Conservation (phyloP, 2,329 filamentous ascomycete genomes). For the Penicillium sp. region DNA sequence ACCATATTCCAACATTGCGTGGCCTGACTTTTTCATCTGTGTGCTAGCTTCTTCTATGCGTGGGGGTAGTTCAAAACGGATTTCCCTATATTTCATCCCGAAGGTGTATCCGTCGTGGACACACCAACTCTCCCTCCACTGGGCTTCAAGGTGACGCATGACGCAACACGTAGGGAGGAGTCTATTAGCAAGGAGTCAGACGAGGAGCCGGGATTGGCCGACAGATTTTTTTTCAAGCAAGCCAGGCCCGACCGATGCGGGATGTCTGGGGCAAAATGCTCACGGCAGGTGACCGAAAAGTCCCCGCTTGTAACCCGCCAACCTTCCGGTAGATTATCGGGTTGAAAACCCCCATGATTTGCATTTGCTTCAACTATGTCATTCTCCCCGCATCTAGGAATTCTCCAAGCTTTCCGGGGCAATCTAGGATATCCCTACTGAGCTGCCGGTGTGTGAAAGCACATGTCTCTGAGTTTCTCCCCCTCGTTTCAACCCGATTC, state of each 20-base stretch:
- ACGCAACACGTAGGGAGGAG: background rate
- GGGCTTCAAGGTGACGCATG: background rate
- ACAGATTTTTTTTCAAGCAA: slow-evolving; percentile 3
- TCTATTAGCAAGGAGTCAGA: slow-evolving; percentile 2
- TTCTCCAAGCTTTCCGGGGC: slow-evolving; percentile 6
- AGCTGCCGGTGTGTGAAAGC: background rate
- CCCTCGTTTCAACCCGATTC: slow-evolving; percentile 9
- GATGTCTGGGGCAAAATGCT: slow-evolving; percentile 5
- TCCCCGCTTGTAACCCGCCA: slow-evolving; percentile 8
- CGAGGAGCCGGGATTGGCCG: slow-evolving; percentile 4
- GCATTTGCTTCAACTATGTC: background rate
- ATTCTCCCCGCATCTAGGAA: slow-evolving; percentile 1
- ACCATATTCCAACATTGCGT: background rate
- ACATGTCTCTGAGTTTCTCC: background rate
- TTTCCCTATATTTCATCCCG: too few species aligned
- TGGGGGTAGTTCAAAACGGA: too few species aligned
- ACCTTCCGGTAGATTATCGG: background rate
- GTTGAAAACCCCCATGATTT: background rate
- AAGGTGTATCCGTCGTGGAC: too few species aligned
- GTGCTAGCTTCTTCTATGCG: too few species aligned
- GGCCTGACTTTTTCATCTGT: too few species aligned
- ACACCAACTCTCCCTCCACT: background rate
- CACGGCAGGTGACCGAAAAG: slow-evolving; percentile 9
- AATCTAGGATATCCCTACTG: background rate
- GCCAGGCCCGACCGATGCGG: slow-evolving; percentile 2